Evolutionary conservation across 495 filamentous ascomycete species (phyloP).

Genomic region (Penicillium cinerascens): DNA sequence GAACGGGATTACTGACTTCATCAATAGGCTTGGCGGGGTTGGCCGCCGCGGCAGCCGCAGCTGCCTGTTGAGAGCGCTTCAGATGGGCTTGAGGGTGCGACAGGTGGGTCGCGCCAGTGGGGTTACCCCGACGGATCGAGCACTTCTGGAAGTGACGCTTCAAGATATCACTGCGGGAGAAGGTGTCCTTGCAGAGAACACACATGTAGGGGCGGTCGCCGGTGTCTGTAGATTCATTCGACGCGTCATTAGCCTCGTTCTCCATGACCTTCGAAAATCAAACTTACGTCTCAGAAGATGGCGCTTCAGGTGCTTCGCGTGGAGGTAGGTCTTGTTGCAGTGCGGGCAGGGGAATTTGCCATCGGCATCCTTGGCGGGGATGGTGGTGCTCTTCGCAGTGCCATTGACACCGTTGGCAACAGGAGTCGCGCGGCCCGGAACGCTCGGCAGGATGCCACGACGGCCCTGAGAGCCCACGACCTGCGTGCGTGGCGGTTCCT

Average conservation of each 20-base stretch:
- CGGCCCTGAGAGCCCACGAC: slow-evolving; percentile 91
- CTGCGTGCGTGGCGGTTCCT: slow-evolving; percentile 68
- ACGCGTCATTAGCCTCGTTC: slow-evolving; percentile 16
- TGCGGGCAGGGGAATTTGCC: slow-evolving; percentile 97
- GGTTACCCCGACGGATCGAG: slow-evolving; percentile 90
- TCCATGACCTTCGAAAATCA: neutral
- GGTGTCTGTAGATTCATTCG: slow-evolving; percentile 59
- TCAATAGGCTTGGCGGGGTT: slow-evolving; percentile 53
- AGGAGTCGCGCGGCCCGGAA: slow-evolving; percentile 71
- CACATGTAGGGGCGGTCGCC: slow-evolving; percentile 97
- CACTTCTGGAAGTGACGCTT: slow-evolving; percentile 99
- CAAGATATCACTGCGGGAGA: slow-evolving; percentile 95
- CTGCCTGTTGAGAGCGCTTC: slow-evolving; percentile 60
- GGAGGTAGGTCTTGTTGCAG: slow-evolving; percentile 95
- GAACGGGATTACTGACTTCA: slow-evolving; percentile 47
- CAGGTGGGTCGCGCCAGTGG: slow-evolving; percentile 85
- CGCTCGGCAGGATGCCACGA: slow-evolving; percentile 84
- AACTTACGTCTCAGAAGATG: slow-evolving; percentile 92
- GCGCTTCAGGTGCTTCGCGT: slow-evolving; percentile 95
- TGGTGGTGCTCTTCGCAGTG: slow-evolving; percentile 69
- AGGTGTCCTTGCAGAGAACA: slow-evolving; percentile 95
- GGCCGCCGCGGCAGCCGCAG: slow-evolving; percentile 46
- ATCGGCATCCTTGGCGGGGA: slow-evolving; percentile 89
- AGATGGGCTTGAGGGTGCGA: slow-evolving; percentile 86
- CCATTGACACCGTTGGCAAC: slow-evolving; percentile 55